Base-by-base conservation (phyloP, 2,329 filamentous ascomycete species). In the Cladosporium sp. region DNA sequence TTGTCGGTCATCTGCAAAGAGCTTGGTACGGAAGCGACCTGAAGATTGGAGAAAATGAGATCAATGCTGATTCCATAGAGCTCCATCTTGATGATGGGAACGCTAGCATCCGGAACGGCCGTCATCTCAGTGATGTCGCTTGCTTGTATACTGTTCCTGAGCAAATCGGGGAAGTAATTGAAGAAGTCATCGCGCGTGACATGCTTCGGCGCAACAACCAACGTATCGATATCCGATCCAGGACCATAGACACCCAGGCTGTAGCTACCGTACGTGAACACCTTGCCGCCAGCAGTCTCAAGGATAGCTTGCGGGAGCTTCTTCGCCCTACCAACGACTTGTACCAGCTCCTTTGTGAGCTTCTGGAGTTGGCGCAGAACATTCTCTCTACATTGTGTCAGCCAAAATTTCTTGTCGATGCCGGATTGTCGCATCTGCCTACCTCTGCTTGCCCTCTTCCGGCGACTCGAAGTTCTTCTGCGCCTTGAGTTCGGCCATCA, bases 31-130 rank as follows among this genome's bases (percentile, higher is more conserved):
- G 73, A 73, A 11, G 74, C 67, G 51, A 75, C 65, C 50, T 75
- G 72, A 36, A 81, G 66, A 36, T 73, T 75, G n/a, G 72, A 74
- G 61, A 79, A 81, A 64, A 97, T 95, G 65, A 99, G 77, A 81
- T 99, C 94, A 71, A 99, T 95, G 73, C 90, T 94, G 72, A 99
- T 95, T 51, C 88, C 90, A 54, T 83, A 86, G 66, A 95, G 90
- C 72, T 96, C 90, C 69, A 97, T 90, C 73, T 97, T 97, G 79
- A 99, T 97, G 72, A 99, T 96, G 50, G 94, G 94, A 7, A 97
- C 93, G 69, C 90, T 96, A 3, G 93, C 91, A 69, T 96, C 93
- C 50, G 88, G 88, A 38, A 99, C 94, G 0, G 88, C 85, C 2
- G 90, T 88, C 68, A 97, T 81, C 71, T 95, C 90, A 61, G 89